Evolutionary conservation across 2,329 filamentous ascomycete species (phyloP).

Genomic region (Fusarium metavorans): DNA sequence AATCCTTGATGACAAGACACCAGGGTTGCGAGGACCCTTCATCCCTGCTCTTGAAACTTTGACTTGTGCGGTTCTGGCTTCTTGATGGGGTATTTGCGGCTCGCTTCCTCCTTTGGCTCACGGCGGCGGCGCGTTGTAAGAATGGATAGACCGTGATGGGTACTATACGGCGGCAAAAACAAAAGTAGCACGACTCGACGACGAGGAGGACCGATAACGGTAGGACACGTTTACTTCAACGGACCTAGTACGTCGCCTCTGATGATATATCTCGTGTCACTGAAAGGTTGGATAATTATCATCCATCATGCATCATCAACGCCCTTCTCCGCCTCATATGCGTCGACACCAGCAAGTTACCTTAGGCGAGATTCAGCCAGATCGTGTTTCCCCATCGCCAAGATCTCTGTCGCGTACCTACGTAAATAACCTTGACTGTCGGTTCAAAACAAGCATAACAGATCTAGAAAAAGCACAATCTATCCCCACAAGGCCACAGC

Average conservation of each 20-base stretch:
- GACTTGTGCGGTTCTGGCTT: background rate
- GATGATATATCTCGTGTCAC: slow-evolving; percentile 24
- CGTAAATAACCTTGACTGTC: background rate
- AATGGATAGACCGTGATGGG: background rate
- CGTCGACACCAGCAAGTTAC: background rate
- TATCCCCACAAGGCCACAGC: slow-evolving; percentile 15
- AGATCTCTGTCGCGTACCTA: slow-evolving; percentile 2
- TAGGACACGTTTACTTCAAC: background rate
- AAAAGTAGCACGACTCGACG: background rate
- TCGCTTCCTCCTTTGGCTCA: background rate
- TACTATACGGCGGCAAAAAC: background rate
- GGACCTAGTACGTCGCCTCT: background rate
- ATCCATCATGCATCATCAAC: background rate
- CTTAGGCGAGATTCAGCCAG: background rate
- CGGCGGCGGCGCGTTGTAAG: background rate
- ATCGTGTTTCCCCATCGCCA: background rate
- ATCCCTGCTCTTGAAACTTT: slow-evolving; percentile 12
- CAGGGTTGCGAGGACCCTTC: background rate
- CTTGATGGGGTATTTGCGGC: background rate
- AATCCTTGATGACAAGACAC: background rate
- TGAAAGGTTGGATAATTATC: background rate
- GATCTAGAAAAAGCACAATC: slow-evolving; percentile 19
- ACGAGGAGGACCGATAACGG: background rate
- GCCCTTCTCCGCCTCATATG: background rate
- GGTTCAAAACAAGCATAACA: slow-evolving; percentile 6